A percentile compares a stretch with the other conserved stretches of the same genome.
phyloP scores from a whole-genome alignment of 202 grass and related monocot genomes.

The Zoysia matrella region DNA sequence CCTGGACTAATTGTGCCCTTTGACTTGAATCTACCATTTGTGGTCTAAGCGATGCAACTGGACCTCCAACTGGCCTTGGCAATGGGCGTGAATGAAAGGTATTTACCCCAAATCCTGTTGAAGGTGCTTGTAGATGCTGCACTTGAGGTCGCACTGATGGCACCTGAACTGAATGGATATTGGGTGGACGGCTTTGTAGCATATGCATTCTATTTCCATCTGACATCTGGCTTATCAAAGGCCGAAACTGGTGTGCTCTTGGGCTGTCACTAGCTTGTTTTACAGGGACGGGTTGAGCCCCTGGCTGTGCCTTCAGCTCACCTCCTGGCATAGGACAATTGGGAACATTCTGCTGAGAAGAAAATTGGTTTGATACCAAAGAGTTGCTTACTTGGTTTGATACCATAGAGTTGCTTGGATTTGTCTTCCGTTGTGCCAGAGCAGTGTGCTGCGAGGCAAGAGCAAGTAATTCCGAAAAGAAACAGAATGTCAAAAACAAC shows the following conservation, averaged over 20 bases:
- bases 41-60: conserved; percentile 55
- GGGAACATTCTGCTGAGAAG: conserved; percentile 63
- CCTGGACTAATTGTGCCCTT: conserved; percentile 57
- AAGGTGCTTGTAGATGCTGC: conserved; percentile 63
- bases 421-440: conserved; percentile 55
- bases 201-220: conserved; percentile 61
- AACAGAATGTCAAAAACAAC: conserved; percentile 5
- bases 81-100: conserved; percentile 58
- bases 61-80: conserved; percentile 53
- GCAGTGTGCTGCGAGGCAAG: conserved; percentile 41
- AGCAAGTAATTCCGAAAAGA: conserved; percentile 40
- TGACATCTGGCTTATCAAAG: conserved; percentile 61
- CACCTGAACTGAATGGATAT: conserved; percentile 38
- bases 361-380: background rate
- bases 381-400: conserved; percentile 41
- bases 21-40: conserved; percentile 55
- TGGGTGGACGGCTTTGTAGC: conserved; percentile 48
- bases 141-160: conserved; percentile 53
- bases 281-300: conserved; percentile 21
- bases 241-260: conserved; percentile 53
- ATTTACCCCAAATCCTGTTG: conserved; percentile 58
- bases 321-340: conserved; percentile 43
- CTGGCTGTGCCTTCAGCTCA: conserved; percentile 43
- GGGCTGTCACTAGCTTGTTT: conserved; percentile 35
- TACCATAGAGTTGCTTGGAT: conserved; percentile 62